A percentile compares a stretch with the other conserved stretches of the same genome.
Conservation (phyloP, 345 rosid genomes). For the Lenwebbia sp. region DNA sequence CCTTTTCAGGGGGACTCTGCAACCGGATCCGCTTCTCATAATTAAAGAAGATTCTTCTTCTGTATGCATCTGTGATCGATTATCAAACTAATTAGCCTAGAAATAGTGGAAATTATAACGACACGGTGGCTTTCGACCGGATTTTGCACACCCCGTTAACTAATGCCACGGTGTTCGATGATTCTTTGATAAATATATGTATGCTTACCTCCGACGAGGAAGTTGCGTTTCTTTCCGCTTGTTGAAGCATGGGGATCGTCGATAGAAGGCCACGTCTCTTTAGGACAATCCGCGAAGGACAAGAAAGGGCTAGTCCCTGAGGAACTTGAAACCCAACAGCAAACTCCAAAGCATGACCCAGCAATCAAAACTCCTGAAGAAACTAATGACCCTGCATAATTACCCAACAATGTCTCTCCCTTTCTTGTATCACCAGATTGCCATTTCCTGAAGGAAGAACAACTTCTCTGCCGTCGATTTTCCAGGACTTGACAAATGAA, state of each 20-base stretch:
- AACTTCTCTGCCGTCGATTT: neutral
- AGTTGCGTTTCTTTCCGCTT: constrained; percentile 11
- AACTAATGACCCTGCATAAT: constrained; percentile 8
- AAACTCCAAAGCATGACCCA: constrained; percentile 27
- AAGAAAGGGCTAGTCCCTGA: neutral
- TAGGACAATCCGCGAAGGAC: constrained; percentile 14
- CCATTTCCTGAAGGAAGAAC: neutral
- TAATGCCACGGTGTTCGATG: neutral
- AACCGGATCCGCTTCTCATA: constrained; percentile 57
- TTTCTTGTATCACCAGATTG: neutral
- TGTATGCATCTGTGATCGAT: constrained; percentile 30
- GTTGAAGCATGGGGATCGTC: constrained; percentile 5
- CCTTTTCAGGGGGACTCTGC: constrained; percentile 69
- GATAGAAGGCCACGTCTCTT: neutral
- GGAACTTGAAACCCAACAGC: constrained; percentile 9
- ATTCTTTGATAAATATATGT: neutral
- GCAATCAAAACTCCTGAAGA: constrained; percentile 12
- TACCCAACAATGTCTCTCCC: neutral
- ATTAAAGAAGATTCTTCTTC: constrained; percentile 59
- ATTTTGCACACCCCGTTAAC: neutral
- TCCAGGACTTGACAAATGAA: constrained; percentile 2
- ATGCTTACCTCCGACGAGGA: constrained; percentile 34
- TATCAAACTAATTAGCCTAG: neutral
- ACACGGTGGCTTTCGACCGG: neutral
- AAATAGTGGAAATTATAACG: neutral